Conservation (phyloP, 169 alveolate genomes). For the Eimeria sp. region DNA sequence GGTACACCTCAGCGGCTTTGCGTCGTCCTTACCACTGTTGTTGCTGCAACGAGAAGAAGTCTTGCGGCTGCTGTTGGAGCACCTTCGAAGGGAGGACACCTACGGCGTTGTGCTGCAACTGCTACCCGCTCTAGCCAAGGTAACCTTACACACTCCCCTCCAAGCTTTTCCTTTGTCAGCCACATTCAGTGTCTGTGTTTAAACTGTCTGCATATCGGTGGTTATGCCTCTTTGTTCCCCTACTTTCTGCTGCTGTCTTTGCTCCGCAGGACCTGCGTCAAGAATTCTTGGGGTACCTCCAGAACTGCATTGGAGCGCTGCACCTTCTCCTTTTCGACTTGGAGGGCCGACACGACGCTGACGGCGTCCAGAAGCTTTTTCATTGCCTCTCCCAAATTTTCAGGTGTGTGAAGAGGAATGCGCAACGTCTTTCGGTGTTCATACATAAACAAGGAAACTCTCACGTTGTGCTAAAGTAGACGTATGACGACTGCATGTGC, state of each 20-base stretch:
- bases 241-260: background rate
- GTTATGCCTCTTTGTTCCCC: background rate
- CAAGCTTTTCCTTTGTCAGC: background rate
- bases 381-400: slow-evolving; percentile 36
- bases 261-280: slow-evolving; percentile 30
- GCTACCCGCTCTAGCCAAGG: slow-evolving; percentile 63
- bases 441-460: no score
- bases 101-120: slow-evolving; percentile 58
- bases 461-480: no score
- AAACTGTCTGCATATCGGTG: background rate
- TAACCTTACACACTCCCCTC: background rate
- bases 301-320: slow-evolving; percentile 36
- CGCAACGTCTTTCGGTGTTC: no score
- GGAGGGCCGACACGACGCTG: slow-evolving; percentile 41
- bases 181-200: background rate
- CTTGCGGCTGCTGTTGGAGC: slow-evolving; percentile 2
- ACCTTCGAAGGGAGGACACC: slow-evolving; percentile 27
- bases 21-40: slow-evolving; percentile 33
- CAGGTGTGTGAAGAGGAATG: background rate
- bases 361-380: slow-evolving; percentile 51
- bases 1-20: background rate
- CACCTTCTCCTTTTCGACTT: slow-evolving; percentile 42
- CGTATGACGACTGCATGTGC: no score
- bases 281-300: background rate
- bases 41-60: slow-evolving; percentile 33